Base-by-base conservation (phyloP, 2,329 filamentous ascomycete genomes). In the Penicillium paneum region DNA sequence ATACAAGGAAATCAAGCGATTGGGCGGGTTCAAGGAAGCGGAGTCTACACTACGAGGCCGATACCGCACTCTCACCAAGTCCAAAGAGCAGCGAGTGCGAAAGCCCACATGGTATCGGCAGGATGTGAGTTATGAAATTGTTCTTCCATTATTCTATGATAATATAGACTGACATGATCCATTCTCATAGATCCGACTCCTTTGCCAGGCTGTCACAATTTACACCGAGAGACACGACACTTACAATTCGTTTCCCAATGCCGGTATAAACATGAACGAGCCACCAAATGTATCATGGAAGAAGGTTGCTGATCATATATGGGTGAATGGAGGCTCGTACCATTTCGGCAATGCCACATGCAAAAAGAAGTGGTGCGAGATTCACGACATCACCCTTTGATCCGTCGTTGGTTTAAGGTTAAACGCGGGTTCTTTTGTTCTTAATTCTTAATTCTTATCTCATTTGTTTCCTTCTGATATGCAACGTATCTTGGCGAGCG, bases 331-430 rank as follows among this genome's bases (percentile, higher is more conserved):
- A 2, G 82, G 81, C 8, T 79, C 78, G 3, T 86, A 86, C 64
- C 74, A 76, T 32, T 86, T 85, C 63, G 83, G 82, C 3, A 81
- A 83, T 60, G 78, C 82, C 2, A 85, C 83, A 0, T 84, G 82
- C 63, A 84, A 84, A 68, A 83, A 82, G 71, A 85, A 84, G 71
- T 86, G 81, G 79, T 68, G 74, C 15, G 78, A 83, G 65, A 62
- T 80, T 17, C 62, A 73, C 46, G 57, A 58, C 15, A 56, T 67
- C 17, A 63, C 53, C 4, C 34, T 57, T 11, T 65, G 56, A 60
- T n/a, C 15, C 5, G 17, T 5, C n/a, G 8, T 31, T 32, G 42
- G 17, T 4, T 13, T 3, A 1, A 3, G 8, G 3, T 0, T 13
- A 15, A n/a, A 21, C 13, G 19, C 13, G 17, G 17, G 7, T 19